These are phyloP conservation scores for Tritrichomonas musculus DNA, from an alignment of 208 protist genomes.

Conservation along the genomic window DNA sequence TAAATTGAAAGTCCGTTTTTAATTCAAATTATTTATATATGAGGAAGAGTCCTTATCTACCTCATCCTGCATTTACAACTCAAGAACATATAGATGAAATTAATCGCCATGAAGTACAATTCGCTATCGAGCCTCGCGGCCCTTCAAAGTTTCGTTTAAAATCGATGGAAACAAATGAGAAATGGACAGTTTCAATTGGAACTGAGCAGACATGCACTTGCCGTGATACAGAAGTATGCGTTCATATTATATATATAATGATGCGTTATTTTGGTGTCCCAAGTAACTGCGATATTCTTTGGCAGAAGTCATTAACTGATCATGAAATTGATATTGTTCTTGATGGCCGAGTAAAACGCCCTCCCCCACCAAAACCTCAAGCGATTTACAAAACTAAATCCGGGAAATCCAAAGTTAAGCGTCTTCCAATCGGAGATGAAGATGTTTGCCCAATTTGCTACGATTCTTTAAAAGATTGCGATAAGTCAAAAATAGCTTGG, in stretches of 20 bases:
- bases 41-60: too few relatives aligned
- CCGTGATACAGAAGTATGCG: neutral
- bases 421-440: neutral
- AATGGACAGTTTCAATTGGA: neutral
- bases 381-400: neutral
- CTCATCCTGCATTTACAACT: too few relatives aligned
- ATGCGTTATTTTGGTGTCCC: slow-evolving; percentile 27
- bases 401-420: slow-evolving; percentile 21
- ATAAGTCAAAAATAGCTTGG: slow-evolving; percentile 26
- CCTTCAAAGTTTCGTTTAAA: neutral
- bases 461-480: neutral
- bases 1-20: too few relatives aligned
- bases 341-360: neutral
- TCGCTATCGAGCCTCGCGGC: neutral
- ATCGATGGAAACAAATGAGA: neutral
- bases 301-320: neutral
- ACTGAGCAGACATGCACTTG: neutral
- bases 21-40: too few relatives aligned
- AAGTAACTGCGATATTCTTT: neutral
- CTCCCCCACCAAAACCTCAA: neutral
- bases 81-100: neutral
- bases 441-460: slow-evolving; percentile 32
- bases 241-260: slow-evolving; percentile 7
- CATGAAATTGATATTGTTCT: slow-evolving; percentile 1
- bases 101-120: neutral